phyloP scores from a whole-genome alignment of 2,329 filamentous ascomycete genomes.

The Alternaria infectoria region DNA sequence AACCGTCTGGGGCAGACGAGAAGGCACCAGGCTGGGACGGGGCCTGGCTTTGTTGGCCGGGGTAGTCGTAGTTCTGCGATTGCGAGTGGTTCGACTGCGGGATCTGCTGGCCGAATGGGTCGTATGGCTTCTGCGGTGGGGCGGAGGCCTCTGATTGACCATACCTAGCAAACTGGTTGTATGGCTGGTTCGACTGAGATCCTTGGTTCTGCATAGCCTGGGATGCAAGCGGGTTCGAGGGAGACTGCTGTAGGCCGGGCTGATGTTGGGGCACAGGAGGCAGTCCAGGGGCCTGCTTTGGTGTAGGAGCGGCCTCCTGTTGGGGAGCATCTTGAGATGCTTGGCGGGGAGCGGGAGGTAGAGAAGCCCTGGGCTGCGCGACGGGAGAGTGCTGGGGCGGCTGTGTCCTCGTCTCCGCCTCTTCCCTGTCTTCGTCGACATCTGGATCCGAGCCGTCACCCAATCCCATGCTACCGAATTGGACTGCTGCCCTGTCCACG shows the following conservation, averaged over 20 bases:
- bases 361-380: slow-evolving; percentile 80
- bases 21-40: slow-evolving; percentile 69
- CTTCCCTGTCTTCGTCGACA: slow-evolving; percentile 92
- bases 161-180: slow-evolving; percentile 74
- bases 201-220: slow-evolving; percentile 62
- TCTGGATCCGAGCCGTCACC: slow-evolving; percentile 74
- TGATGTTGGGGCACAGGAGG: slow-evolving; percentile 65
- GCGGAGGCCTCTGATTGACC: slow-evolving; percentile 68
- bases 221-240: slow-evolving; percentile 56
- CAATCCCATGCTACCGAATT: slow-evolving; percentile 94
- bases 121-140: slow-evolving; percentile 79
- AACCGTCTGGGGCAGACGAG: slow-evolving; percentile 78
- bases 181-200: slow-evolving; percentile 52
- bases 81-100: slow-evolving; percentile 45
- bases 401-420: slow-evolving; percentile 91
- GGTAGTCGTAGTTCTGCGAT: slow-evolving; percentile 56
- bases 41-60: slow-evolving; percentile 59
- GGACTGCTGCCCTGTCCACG: slow-evolving; percentile 88
- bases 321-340: slow-evolving; percentile 47
- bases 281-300: slow-evolving; percentile 67
- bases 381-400: slow-evolving; percentile 92
- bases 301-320: slow-evolving; percentile 54
- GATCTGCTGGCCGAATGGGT: slow-evolving; percentile 82
- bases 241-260: slow-evolving; percentile 50
- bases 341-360: slow-evolving; percentile 72